phyloP scores from a whole-genome alignment of 2,329 filamentous ascomycete genomes.

The Pestalotiopsis sp. region DNA sequence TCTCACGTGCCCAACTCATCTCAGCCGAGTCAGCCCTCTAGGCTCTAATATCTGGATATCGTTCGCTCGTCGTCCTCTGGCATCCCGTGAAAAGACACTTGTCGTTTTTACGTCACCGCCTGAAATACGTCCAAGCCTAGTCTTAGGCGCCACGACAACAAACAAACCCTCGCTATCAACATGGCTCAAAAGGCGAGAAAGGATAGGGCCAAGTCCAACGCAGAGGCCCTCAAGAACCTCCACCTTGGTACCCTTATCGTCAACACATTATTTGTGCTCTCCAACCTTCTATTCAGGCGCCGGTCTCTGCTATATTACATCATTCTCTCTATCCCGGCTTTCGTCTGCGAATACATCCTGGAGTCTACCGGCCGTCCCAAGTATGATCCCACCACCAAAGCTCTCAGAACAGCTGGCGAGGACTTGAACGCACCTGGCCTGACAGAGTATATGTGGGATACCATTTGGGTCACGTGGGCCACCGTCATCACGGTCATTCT shows the following conservation, averaged over 20 bases:
- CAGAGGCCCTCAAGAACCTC: conserved; percentile 75
- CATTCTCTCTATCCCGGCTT: conserved; percentile 72
- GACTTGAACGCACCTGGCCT: conserved; percentile 85
- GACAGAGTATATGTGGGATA: conserved; percentile 98
- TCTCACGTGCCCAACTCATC: too few species aligned
- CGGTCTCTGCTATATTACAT: conserved; percentile 71
- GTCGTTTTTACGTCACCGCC: neutral
- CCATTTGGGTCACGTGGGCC: conserved; percentile 92
- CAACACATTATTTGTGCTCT: conserved; percentile 75
- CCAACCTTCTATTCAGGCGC: conserved; percentile 67
- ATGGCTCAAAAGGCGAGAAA: conserved; percentile 70
- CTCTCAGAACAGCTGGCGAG: conserved; percentile 79
- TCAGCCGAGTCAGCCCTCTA: too few species aligned
- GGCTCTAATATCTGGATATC: too few species aligned
- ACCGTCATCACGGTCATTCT: conserved; percentile 72
- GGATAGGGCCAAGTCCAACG: conserved; percentile 76
- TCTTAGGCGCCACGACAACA: too few species aligned
- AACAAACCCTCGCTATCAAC: conserved; percentile 10
- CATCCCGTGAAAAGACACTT: neutral
- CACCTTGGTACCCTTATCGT: conserved; percentile 75
- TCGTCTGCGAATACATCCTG: conserved; percentile 82
- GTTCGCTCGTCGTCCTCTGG: neutral
- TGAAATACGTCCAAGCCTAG: neutral
- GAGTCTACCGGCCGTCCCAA: conserved; percentile 82
- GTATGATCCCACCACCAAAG: conserved; percentile 63